Conservation (phyloP, 2,329 filamentous ascomycete genomes). For the Bipolaris cookei region DNA sequence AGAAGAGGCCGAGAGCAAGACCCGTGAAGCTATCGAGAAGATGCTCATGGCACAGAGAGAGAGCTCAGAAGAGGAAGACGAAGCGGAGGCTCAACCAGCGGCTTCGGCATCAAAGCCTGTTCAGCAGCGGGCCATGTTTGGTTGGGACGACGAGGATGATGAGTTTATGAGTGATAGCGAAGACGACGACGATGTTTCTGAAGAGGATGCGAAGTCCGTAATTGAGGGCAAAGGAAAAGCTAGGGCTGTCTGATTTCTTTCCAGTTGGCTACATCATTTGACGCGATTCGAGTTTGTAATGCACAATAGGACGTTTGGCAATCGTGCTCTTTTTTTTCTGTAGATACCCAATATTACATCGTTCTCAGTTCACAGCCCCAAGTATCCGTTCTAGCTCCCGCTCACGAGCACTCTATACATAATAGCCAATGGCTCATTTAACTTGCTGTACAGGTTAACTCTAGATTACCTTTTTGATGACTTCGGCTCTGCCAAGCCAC, state of each 20-base stretch:
- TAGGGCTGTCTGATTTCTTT: slow-evolving; percentile 39
- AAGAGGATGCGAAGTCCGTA: slow-evolving; percentile 38
- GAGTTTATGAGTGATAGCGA: slow-evolving; percentile 55
- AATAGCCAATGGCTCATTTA: neutral
- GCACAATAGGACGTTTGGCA: slow-evolving; percentile 13
- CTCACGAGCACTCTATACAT: neutral
- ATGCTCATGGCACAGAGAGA: slow-evolving; percentile 54
- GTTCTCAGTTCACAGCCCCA: neutral
- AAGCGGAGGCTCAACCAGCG: slow-evolving; percentile 34
- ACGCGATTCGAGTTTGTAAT: neutral
- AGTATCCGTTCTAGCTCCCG: neutral
- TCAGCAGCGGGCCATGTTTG: slow-evolving; percentile 65
- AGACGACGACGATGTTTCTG: slow-evolving; percentile 52
- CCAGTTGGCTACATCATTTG: neutral
- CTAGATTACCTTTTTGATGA: neutral
- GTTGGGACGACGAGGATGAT: slow-evolving; percentile 77
- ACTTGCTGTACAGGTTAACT: neutral
- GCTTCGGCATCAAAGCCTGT: slow-evolving; percentile 39
- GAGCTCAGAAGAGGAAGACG: slow-evolving; percentile 46
- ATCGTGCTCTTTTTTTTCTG: neutral
- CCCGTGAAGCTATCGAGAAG: slow-evolving; percentile 73
- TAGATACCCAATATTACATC: slow-evolving; percentile 24
- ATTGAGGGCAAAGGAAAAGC: slow-evolving; percentile 53
- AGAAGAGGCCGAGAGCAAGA: slow-evolving; percentile 85
- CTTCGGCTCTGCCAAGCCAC: neutral